These are phyloP conservation scores for Moesziomyces antarcticus DNA, from an alignment of 1,284 basidiomycete genomes.

Conservation along the genomic window DNA sequence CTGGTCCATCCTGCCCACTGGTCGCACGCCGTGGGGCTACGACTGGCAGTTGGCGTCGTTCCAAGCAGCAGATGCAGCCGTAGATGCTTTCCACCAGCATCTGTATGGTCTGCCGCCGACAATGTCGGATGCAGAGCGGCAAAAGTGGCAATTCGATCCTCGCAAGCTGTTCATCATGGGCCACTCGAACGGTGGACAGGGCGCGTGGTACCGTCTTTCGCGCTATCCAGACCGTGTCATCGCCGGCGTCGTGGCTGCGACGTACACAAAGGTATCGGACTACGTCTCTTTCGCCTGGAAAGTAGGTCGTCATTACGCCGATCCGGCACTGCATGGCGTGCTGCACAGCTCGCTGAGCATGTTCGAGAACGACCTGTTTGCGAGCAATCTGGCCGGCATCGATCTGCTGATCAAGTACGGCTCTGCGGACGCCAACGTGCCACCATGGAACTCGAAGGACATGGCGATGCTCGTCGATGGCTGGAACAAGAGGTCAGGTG, in stretches of 20 bases:
- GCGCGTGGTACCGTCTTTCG: conserved; percentile 81
- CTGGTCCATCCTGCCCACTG: conserved; percentile 80
- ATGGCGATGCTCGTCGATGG: conserved; percentile 73
- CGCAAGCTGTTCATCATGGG: conserved; percentile 76
- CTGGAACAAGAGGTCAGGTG: conserved; percentile 69
- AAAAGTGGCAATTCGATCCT: conserved; percentile 30
- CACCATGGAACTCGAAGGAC: conserved; percentile 81
- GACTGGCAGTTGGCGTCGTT: conserved; percentile 85
- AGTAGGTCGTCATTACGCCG: conserved; percentile 75
- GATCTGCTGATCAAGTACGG: conserved; percentile 82
- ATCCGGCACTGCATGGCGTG: conserved; percentile 78
- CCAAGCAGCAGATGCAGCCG: conserved; percentile 74
- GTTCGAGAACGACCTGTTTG: conserved; percentile 86
- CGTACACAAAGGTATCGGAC: conserved; percentile 73
- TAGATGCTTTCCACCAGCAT: conserved; percentile 70
- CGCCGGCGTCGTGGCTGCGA: conserved; percentile 66
- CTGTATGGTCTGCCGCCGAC: conserved; percentile 26
- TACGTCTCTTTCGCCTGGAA: conserved; percentile 81
- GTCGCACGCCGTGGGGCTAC: conserved; percentile 75
- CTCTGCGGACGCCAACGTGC: conserved; percentile 80
- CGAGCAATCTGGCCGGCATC: conserved; percentile 77
- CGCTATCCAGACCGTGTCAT: conserved; percentile 81
- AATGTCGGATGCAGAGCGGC: conserved; percentile 12
- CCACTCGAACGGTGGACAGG: conserved; percentile 93
- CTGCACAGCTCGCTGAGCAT: conserved; percentile 78